phyloP scores from a whole-genome alignment of 1,139 yeast genomes.

The Suhomyces panamericanus region DNA sequence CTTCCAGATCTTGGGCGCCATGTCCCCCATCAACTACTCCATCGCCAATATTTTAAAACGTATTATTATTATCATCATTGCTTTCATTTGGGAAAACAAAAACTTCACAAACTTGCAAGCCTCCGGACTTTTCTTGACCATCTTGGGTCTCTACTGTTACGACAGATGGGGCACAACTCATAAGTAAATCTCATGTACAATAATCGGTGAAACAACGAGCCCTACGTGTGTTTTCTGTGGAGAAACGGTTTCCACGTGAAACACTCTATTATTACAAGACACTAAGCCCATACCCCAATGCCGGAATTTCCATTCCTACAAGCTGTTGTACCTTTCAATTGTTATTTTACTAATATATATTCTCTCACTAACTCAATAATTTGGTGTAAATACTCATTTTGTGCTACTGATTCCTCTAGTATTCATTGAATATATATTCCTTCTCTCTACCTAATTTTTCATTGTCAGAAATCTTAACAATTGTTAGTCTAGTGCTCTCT shows the following conservation, averaged over 20 bases:
- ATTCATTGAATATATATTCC: too few relatives aligned
- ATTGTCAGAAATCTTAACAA: background rate
- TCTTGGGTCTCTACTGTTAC: conserved; percentile 61
- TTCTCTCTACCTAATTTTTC: too few relatives aligned
- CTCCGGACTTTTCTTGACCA: conserved; percentile 69
- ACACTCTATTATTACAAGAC: too few relatives aligned
- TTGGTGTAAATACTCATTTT: too few relatives aligned
- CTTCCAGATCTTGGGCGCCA: conserved; percentile 81
- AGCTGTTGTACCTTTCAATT: too few relatives aligned
- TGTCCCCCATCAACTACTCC: conserved; percentile 87
- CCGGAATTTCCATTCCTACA: too few relatives aligned
- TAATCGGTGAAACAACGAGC: background rate
- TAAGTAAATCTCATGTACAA: conserved; percentile 5
- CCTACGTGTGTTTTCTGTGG: too few relatives aligned
- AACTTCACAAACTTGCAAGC: conserved; percentile 54
- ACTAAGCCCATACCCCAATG: too few relatives aligned
- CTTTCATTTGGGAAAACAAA: conserved; percentile 78
- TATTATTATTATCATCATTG: conserved; percentile 77
- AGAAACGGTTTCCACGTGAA: too few relatives aligned
- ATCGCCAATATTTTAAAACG: conserved; percentile 88
- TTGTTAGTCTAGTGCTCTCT: background rate
- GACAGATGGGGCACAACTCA: conserved; percentile 68
- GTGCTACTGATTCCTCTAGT: too few relatives aligned
- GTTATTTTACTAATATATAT: too few relatives aligned
- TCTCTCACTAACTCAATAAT: too few relatives aligned